Base-by-base conservation (phyloP, 2,329 filamentous ascomycete species). In the Scorias spongiosa region DNA sequence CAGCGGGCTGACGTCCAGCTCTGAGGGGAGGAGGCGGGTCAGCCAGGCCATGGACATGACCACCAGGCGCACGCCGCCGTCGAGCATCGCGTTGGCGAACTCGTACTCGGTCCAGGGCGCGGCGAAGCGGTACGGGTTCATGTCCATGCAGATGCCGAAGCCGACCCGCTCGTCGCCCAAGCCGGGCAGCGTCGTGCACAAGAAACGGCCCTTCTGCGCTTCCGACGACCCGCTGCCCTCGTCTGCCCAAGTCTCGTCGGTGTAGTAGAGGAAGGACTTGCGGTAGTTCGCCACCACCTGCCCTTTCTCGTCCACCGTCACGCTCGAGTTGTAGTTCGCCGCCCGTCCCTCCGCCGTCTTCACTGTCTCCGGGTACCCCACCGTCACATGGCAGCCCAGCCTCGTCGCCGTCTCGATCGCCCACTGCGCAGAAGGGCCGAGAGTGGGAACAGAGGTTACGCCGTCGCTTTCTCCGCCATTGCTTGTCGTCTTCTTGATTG, bases 31-130 rank as follows among this genome's bases (percentile, higher is more conserved):
- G 18, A 75, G 57, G 26, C 65, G 57, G 12, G 81, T 85, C 29
- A 84, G 66, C 84, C 83, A 89, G 0, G 84, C 82, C 84, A 88
- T 88, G 3, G 74, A 76, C 0, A 89, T 51, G 29, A 87, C 74
- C 1, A 84, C 76, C 0, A 88, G 49, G 11, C 77, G 75, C 0
- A 80, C 72, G 0, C 69, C 55, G 0, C 64, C 62, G 1, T 75
- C 62, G 0, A 85, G 57, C 5, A 80, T 65, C 38, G 83, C 76
- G 18, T 65, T 71, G 1, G 62, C 68, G 50, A 66, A 77, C 52
- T 81, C 77, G 55, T 74, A 80, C 2, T 63, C 68, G 2, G 66
- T 66, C 64, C 70, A 79, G 0, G 75, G 71, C 1, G 74, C 68
- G 34, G 68, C 62, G 57, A 80, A 80, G 39, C 68, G 68, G 61